Conservation (phyloP, 1,139 yeast genomes). For the Zhuliangozyma parablackwelliae region DNA sequence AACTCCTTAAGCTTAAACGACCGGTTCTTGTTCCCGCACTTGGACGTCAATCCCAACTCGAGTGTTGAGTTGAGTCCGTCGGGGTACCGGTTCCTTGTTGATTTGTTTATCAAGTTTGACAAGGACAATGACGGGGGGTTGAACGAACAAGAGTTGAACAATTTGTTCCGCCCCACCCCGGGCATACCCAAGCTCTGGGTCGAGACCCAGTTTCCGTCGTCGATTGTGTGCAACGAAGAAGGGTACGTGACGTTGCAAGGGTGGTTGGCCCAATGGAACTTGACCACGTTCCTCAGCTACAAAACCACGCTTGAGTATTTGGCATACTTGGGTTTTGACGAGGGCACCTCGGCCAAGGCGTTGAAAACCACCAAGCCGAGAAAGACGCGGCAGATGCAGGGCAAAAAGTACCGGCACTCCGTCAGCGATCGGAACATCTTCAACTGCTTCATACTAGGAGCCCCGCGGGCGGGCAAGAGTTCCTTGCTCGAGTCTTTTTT, state of each 20-base stretch:
- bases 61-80: constrained; percentile 89
- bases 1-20: constrained; percentile 85
- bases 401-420: constrained; percentile 62
- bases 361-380: constrained; percentile 80
- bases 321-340: constrained; percentile 85
- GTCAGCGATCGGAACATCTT: constrained; percentile 85
- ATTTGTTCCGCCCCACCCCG: constrained; percentile 82
- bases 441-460: constrained; percentile 84
- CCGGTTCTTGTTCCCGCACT: constrained; percentile 66
- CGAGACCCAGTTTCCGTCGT: constrained; percentile 77
- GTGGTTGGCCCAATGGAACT: constrained; percentile 98
- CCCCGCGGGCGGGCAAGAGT: constrained; percentile 80
- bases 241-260: constrained; percentile 93
- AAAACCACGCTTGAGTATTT: constrained; percentile 81
- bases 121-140: constrained; percentile 95
- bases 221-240: constrained; percentile 84
- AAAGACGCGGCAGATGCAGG: constrained; percentile 57
- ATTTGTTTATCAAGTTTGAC: constrained; percentile 79
- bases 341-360: constrained; percentile 50
- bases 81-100: constrained; percentile 92
- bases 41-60: constrained; percentile 72
- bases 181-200: constrained; percentile 87
- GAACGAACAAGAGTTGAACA: constrained; percentile 61
- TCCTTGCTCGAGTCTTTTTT: constrained; percentile 78
- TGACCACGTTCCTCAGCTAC: constrained; percentile 85